phyloP scores from a whole-genome alignment of 768 basidiomycete genomes.

The Leccinum subgranulosum region DNA sequence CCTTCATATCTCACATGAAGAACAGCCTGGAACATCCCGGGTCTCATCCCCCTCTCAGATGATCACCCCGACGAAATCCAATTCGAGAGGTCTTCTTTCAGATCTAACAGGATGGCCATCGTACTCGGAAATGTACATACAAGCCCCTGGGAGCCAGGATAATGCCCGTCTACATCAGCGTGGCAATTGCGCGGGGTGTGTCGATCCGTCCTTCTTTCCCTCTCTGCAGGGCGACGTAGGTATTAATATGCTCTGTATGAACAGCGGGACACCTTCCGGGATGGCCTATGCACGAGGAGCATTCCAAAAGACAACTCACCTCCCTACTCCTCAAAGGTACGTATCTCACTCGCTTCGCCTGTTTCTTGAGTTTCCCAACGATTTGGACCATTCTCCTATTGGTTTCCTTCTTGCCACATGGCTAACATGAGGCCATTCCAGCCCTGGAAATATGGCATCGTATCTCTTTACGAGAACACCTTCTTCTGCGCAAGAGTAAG shows the following conservation, averaged over 20 bases:
- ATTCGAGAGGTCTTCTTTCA: conserved; percentile 6
- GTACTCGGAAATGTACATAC: conserved; percentile 9
- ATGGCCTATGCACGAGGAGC: neutral
- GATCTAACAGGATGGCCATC: conserved; percentile 16
- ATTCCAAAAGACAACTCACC: conserved; percentile 20
- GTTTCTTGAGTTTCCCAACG: neutral
- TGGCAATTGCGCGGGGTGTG: conserved; percentile 14
- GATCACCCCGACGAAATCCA: conserved; percentile 12
- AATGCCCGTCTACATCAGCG: conserved; percentile 3
- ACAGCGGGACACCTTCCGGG: conserved; percentile 10
- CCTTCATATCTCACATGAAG: conserved; percentile 1
- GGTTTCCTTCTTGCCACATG: conserved; percentile 1
- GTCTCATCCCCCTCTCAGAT: conserved; percentile 6
- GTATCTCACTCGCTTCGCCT: neutral
- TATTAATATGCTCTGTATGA: neutral
- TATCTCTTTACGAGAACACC: conserved; percentile 26
- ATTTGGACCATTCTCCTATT: neutral
- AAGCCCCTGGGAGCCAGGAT: conserved; percentile 15
- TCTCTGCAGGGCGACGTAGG: neutral
- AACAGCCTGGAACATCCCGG: neutral
- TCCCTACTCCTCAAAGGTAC: conserved; percentile 33
- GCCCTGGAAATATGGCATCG: conserved; percentile 33
- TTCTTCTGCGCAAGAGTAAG: conserved; percentile 19
- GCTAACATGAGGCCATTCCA: conserved; percentile 18
- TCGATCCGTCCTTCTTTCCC: neutral